These are phyloP conservation scores for Babesia ovata DNA, from an alignment of 169 alveolate species.

Conservation along the genomic window DNA sequence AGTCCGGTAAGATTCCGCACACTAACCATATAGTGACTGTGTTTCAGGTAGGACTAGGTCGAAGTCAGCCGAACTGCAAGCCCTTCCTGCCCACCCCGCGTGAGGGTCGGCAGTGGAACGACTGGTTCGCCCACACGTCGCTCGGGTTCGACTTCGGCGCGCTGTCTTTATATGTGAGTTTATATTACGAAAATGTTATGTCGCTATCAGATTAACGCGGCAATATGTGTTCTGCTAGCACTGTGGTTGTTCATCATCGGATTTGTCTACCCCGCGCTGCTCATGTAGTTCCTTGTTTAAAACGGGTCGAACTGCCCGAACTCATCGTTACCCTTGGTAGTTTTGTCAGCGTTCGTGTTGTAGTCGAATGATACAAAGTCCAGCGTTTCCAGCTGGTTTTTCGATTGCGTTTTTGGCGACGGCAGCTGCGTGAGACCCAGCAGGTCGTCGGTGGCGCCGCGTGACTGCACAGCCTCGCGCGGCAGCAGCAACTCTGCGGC, in stretches of 20 bases:
- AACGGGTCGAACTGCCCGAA: conserved; percentile 53
- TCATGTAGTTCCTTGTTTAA: conserved; percentile 17
- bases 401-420: neutral
- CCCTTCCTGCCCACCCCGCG: conserved; percentile 88
- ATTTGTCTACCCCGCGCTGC: conserved; percentile 53
- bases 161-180: conserved; percentile 49
- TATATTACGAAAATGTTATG: neutral
- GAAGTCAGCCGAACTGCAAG: conserved; percentile 88
- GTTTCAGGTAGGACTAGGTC: conserved; percentile 82
- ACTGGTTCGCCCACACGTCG: conserved; percentile 75
- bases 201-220: conserved; percentile 26
- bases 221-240: conserved; percentile 6
- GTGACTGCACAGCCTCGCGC: neutral
- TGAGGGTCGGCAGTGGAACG: conserved; percentile 91
- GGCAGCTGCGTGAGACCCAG: conserved; percentile 10
- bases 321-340: conserved; percentile 27
- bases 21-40: neutral
- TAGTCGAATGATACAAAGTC: conserved; percentile 33
- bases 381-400: conserved; percentile 11
- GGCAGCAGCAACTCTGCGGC: neutral
- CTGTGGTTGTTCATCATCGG: conserved; percentile 52
- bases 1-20: conserved; percentile 70
- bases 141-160: conserved; percentile 48
- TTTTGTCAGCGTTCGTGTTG: neutral
- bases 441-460: conserved; percentile 1